Base-by-base conservation (phyloP, 2,329 filamentous ascomycete genomes). In the Chaetoscypha palmicola region DNA sequence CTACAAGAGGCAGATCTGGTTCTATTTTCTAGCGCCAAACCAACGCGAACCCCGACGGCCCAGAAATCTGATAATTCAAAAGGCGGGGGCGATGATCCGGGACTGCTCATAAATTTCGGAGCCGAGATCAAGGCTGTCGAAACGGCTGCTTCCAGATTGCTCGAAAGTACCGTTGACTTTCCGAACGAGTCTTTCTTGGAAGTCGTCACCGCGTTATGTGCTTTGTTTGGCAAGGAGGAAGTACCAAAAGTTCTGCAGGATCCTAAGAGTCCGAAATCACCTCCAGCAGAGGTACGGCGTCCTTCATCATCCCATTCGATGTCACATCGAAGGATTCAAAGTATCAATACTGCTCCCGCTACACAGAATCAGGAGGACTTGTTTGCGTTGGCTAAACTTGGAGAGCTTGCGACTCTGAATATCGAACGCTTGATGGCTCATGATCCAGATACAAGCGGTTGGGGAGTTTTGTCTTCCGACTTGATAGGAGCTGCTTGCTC, bases 121-220 rank as follows among this genome's bases (percentile, higher is more conserved):
- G 72, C 77, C 0, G 92, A 98, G 61, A 84, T 95, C 21, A 78
- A 84, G 47, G 87, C 92, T 23, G 91, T 97, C 0, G 87, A 96
- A 62, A 83, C 84, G 5, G 92, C 92, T 2, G 88, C 89, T 1
- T 80, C 81, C 1, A 80, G 92, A 50, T 71, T 98, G 14, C 81
- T 97, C 46, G 92, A 97, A 61, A 95, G 89, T 64, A 97, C 90
- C 0, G 73, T 84, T 12, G 90, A 96, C 55, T 97, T 94, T 57
- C 87, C 89, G 0, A 89, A 91, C 51, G 73, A 80, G 12, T 73
- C 88, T 0, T 97, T 97, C 56, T 68, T 83, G 4, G 78, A 86
- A 50, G 79, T 97, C 8, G 70, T 97, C 1, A 69, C 73, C 42
- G 83, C 89, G 0, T 73, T 95, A 3, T 89, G 88, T 57, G 72